phyloP scores from a whole-genome alignment of 163 green algal species.

The Chloromonas sp. region DNA sequence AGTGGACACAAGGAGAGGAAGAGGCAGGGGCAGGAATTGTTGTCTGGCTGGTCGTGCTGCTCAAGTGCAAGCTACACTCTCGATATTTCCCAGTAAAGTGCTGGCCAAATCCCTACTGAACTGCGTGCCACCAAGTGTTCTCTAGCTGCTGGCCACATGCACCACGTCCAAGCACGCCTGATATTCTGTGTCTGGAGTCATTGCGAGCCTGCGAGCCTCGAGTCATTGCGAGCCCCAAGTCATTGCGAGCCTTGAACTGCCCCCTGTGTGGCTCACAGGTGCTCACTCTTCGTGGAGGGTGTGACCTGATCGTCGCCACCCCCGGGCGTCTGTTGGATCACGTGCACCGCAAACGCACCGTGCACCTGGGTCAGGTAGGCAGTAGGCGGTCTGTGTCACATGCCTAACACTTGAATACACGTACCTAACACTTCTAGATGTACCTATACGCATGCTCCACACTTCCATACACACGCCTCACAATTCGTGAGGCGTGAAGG shows the following conservation, averaged over 20 bases:
- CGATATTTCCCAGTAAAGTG: background rate
- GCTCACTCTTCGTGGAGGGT: constrained; percentile 26
- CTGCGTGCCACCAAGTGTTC: too few species aligned
- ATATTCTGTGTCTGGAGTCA: too few species aligned
- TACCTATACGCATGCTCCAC: too few species aligned
- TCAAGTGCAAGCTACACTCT: background rate
- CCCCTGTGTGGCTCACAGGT: background rate
- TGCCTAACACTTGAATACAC: too few species aligned
- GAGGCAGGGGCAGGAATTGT: too few species aligned
- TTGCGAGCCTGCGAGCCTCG: too few species aligned
- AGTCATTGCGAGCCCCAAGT: background rate
- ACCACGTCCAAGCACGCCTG: too few species aligned
- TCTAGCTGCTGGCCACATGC: too few species aligned
- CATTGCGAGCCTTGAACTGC: background rate
- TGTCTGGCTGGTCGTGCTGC: background rate
- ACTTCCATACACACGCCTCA: too few species aligned
- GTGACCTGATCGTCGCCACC: constrained; percentile 94
- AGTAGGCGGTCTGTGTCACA: background rate
- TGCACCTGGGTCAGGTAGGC: constrained; percentile 17
- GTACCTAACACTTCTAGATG: too few species aligned
- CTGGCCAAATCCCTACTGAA: background rate
- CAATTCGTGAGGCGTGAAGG: too few species aligned
- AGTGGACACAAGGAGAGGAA: too few species aligned
- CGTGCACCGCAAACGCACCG: constrained; percentile 2
- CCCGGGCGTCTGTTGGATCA: constrained; percentile 86